Evolutionary conservation across 441 rosid genomes (phyloP).

Genomic region (Pelargonium cotyledonis): DNA sequence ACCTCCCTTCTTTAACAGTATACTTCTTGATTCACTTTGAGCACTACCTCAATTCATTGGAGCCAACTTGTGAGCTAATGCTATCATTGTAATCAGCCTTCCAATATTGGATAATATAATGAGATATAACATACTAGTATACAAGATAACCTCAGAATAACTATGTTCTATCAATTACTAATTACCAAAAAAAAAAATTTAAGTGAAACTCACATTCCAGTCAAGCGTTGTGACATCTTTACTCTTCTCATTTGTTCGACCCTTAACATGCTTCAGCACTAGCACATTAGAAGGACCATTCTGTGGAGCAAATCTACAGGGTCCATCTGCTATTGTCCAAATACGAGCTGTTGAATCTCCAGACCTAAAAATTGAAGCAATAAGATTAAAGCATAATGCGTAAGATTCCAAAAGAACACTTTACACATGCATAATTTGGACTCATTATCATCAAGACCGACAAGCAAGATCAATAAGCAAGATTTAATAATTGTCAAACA

Average conservation of each 20-base stretch:
- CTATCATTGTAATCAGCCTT: not conserved
- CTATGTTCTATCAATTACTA: conserved; percentile 5
- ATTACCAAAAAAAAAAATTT: conserved; percentile 15
- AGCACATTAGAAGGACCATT: conserved; percentile 48
- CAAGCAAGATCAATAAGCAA: not conserved
- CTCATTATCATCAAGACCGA: not conserved
- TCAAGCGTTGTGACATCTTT: conserved; percentile 96
- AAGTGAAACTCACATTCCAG: conserved; percentile 84
- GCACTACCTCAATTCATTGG: conserved; percentile 1
- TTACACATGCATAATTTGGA: not conserved
- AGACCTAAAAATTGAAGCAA: conserved; percentile 43
- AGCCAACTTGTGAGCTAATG: conserved; percentile 1
- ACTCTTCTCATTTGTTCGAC: conserved; percentile 92
- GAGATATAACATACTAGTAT: not conserved
- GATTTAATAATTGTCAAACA: not conserved
- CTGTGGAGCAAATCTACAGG: conserved; percentile 42
- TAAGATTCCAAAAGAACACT: not conserved
- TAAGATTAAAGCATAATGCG: conserved; percentile 6
- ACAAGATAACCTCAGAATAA: not conserved
- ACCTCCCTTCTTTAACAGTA: not conserved
- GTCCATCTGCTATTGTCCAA: conserved; percentile 70
- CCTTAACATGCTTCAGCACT: conserved; percentile 88
- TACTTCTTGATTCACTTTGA: conserved; percentile 2
- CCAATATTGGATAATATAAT: not conserved
- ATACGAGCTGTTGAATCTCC: conserved; percentile 98